Evolutionary conservation across 148 eudicot species (phyloP).

Genomic region (Polygonum maritimum): DNA sequence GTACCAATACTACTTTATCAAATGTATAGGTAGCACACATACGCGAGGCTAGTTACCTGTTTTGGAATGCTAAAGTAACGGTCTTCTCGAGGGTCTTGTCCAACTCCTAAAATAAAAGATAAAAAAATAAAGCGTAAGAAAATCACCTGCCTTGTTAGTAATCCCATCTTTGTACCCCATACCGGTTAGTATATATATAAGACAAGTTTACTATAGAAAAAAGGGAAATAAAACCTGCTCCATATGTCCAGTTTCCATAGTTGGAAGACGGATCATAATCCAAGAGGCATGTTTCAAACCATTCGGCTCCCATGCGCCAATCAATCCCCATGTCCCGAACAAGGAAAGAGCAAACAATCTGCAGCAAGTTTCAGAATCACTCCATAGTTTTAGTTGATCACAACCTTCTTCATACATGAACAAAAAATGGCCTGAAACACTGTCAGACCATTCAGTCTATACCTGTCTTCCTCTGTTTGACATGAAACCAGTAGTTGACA

Average conservation of each 20-base stretch:
- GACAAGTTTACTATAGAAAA: neutral
- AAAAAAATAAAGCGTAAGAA: neutral
- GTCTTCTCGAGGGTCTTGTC: constrained; percentile 95
- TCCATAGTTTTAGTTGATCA: neutral
- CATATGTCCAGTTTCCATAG: constrained; percentile 96
- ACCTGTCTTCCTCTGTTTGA: constrained; percentile 97
- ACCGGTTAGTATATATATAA: too few relatives aligned
- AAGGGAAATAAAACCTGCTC: constrained; percentile 58
- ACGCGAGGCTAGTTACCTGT: constrained; percentile 37
- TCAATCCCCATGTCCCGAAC: constrained; percentile 94
- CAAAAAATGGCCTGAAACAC: neutral
- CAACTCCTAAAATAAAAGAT: constrained; percentile 57
- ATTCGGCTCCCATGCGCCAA: constrained; percentile 99
- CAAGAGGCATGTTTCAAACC: constrained; percentile 92
- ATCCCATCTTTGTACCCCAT: too few relatives aligned
- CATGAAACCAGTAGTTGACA: constrained; percentile 87
- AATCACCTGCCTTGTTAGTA: too few relatives aligned
- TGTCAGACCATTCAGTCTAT: neutral
- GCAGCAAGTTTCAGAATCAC: neutral
- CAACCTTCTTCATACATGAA: neutral
- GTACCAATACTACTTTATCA: neutral
- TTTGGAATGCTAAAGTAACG: constrained; percentile 95
- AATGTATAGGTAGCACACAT: neutral
- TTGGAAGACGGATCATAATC: constrained; percentile 97
- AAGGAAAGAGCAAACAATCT: constrained; percentile 97